A percentile compares a stretch with the other conserved stretches of the same genome.
These are phyloP conservation scores for Aegle marmelos DNA, from an alignment of 345 rosid genomes.

Conservation along the genomic window DNA sequence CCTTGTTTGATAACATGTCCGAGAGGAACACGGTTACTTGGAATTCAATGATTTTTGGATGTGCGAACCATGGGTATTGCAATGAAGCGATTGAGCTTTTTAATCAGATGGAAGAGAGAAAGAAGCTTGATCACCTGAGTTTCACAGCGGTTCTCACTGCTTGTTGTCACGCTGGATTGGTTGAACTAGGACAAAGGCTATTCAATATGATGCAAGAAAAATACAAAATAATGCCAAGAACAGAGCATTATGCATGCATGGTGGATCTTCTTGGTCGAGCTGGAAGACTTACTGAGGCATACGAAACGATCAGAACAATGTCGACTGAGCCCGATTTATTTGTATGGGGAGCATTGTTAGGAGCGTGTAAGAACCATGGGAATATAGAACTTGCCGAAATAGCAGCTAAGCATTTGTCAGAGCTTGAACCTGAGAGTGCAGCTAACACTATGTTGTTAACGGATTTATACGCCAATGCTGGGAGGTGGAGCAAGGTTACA, in stretches of 20 bases:
- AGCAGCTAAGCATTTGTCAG: constrained; percentile 56
- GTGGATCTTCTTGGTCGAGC: constrained; percentile 85
- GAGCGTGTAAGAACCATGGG: constrained; percentile 79
- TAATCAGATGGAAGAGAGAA: constrained; percentile 53
- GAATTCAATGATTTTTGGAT: constrained; percentile 88
- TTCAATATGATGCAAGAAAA: constrained; percentile 63
- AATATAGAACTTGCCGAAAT: constrained; percentile 61
- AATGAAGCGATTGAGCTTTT: constrained; percentile 67
- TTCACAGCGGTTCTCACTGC: constrained; percentile 81
- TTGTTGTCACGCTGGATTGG: constrained; percentile 70
- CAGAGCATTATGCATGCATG: constrained; percentile 81
- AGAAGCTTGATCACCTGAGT: constrained; percentile 67
- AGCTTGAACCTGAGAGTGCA: constrained; percentile 71
- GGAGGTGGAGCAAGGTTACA: constrained; percentile 52
- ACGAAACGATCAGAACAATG: constrained; percentile 50
- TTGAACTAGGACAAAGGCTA: constrained; percentile 60
- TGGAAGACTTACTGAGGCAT: constrained; percentile 68
- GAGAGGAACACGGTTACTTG: constrained; percentile 63
- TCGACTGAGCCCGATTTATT: constrained; percentile 69
- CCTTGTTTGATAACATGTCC: constrained; percentile 45
- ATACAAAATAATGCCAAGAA: constrained; percentile 56
- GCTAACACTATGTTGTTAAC: constrained; percentile 56
- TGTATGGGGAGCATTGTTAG: constrained; percentile 89
- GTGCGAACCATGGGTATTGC: constrained; percentile 72
- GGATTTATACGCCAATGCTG: constrained; percentile 57